Evolutionary conservation across 163 green algal genomes (phyloP), one percentile per base, ranked within the genome.

Genomic region (Smithsoniella earleae): DNA sequence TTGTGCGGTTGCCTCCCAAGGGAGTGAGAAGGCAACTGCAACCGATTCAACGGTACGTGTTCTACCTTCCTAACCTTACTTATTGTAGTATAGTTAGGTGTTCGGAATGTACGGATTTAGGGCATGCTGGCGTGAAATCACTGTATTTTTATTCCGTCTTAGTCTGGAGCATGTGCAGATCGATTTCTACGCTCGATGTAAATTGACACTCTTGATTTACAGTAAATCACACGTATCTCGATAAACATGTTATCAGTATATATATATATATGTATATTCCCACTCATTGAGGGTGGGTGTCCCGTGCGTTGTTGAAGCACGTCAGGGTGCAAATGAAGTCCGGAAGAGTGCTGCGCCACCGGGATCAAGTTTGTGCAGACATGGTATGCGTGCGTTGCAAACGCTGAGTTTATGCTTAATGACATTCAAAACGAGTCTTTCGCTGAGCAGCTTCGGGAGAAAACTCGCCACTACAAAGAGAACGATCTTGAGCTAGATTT

Each of bases 401-500:
- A 87, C 62, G 86, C 88, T 13, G 89, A 96, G 40, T 98, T 95
- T 66, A 92, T 93, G 81, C 89, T 96, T 75, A 89, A 93, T 75
- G 92, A 98, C 76, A 82, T 89, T 1, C 90, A 96, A 79, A 96
- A 97, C 77, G 92, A 98, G 80, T 81, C 89, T 5, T 77, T 98
- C 37, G 89, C 92, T 43, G 92, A 98, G 87, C 88, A 96, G 83
- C 81, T 98, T 66, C 82, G 90, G n/a, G 92, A 98, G 82, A 82
- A 85, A 4, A 80, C 89, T 43, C 80, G 92, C 8, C 31, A 77
- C 62, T 73, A 77, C 76, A 76, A 79, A 37, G 63, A 80, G 66
- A 79, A 63, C 52, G 62, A 46, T 34, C 44, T 45, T 13, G 82
- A 91, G 13, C 73, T 79, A 2, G 89, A 98, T 75, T 97, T 97